A percentile compares a stretch with the other conserved stretches of the same genome.
Conservation (phyloP, 2,329 filamentous ascomycete genomes). For the Neocucurbitaria cava region DNA sequence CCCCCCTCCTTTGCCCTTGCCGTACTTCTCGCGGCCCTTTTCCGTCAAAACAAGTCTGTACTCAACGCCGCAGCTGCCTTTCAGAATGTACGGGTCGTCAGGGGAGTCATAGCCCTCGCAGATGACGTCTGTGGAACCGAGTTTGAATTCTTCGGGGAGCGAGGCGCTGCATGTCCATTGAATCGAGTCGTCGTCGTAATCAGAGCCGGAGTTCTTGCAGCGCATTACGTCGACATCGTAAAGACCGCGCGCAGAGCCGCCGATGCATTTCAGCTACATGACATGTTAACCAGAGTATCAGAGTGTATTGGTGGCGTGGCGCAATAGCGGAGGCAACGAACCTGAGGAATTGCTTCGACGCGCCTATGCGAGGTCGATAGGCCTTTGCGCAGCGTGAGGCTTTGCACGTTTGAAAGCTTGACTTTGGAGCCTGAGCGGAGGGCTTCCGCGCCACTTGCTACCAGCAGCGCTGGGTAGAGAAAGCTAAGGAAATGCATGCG, state of each 20-base stretch:
- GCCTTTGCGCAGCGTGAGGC: constrained; percentile 76
- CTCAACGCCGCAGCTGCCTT: constrained; percentile 91
- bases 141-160: constrained; percentile 69
- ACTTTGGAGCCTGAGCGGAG: constrained; percentile 57
- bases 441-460: constrained; percentile 37
- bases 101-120: constrained; percentile 85
- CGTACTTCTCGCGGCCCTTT: constrained; percentile 74
- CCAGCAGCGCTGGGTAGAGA: constrained; percentile 43
- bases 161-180: constrained; percentile 87
- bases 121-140: constrained; percentile 86
- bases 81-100: constrained; percentile 85
- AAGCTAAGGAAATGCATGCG: constrained; percentile 41
- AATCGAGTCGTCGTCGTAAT: constrained; percentile 82
- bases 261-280: constrained; percentile 73
- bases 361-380: constrained; percentile 77
- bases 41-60: constrained; percentile 82
- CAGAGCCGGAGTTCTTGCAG: constrained; percentile 83
- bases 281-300: constrained; percentile 12
- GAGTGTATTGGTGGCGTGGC: not conserved
- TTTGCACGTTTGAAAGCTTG: constrained; percentile 71
- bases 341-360: constrained; percentile 71
- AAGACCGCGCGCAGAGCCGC: constrained; percentile 65
- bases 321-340: constrained; percentile 14
- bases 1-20: constrained; percentile 57
- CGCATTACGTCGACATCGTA: constrained; percentile 83